Conservation (phyloP, 441 rosid genomes). For the Croton laevigatus region DNA sequence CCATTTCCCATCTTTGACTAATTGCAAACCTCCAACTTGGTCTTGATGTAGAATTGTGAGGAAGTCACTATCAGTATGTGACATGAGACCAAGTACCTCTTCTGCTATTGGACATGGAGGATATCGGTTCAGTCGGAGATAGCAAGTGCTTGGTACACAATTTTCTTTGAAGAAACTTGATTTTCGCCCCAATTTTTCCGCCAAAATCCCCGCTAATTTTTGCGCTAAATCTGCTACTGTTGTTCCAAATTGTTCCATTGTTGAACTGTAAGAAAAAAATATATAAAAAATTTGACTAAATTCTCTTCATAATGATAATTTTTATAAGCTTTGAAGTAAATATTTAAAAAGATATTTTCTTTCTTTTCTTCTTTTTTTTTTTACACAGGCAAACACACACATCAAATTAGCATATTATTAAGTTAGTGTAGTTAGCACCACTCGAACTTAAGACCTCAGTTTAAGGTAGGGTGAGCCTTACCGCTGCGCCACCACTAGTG, state of each 20-base stretch:
- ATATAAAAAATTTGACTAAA: too few species aligned
- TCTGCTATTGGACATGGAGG: slow-evolving; percentile 68
- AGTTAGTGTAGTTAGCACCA: too few species aligned
- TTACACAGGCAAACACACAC: too few species aligned
- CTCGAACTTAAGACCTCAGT: too few species aligned
- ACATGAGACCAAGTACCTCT: slow-evolving; percentile 66
- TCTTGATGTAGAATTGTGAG: slow-evolving; percentile 86
- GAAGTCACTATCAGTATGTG: slow-evolving; percentile 96
- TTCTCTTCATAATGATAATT: too few species aligned
- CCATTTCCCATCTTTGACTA: slow-evolving; percentile 81
- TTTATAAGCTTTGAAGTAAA: too few species aligned
- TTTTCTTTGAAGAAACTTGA: slow-evolving; percentile 55
- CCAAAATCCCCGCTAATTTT: slow-evolving; percentile 59
- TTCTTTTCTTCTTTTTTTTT: too few species aligned
- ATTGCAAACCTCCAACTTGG: slow-evolving; percentile 80
- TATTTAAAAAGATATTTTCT: too few species aligned
- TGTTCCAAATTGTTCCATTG: slow-evolving; percentile 58
- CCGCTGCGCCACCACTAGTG: too few species aligned
- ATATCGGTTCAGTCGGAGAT: slow-evolving; percentile 78
- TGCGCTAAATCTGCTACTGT: slow-evolving; percentile 61
- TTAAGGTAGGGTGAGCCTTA: too few species aligned
- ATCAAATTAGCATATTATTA: too few species aligned
- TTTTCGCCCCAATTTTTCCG: slow-evolving; percentile 56
- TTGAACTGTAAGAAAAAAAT: slow-evolving; percentile 62
- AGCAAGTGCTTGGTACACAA: slow-evolving; percentile 65